Base-by-base conservation (phyloP, 2,329 filamentous ascomycete genomes). In the Bretziella fagacearum region DNA sequence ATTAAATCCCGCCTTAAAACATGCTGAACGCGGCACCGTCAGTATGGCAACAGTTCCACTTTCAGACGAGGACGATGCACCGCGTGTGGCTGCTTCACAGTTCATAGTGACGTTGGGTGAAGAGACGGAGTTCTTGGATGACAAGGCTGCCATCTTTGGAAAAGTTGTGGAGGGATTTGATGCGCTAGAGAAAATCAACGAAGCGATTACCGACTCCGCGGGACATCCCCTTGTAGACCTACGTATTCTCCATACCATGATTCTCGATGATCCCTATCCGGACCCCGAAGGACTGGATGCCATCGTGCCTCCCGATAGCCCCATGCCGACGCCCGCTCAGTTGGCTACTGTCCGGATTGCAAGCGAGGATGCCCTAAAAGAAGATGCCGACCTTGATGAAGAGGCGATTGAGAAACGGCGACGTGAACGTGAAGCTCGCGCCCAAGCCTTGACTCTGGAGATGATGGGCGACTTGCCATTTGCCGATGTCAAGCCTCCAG, bases 391-490 rank as follows among this genome's bases (percentile, higher is more conserved):
- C 23, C 59, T 69, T 3, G 85, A 93, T 54, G 82, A 87, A 54
- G 85, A 87, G 54, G 84, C 80, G 18, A 69, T 73, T 3, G 89
- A 96, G 60, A 83, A 78, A 62, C 65, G 80, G 42, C 78, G 89
- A 44, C 76, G 86, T 52, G 86, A 96, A 60, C 75, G 85, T 23
- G 91, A 98, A 61, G 91, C 91, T 4, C 77, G 87, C 52, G 89
- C 89, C 1, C 91, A 96, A 62, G 91, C 91, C 1, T 66, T 98
- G 56, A 96, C 89, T 1, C 71, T 98, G 41, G 91, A 98, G 65
- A 93, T 98, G 79, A 91, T 98, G 63, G 91, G 91, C 36, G 91
- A 98, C 60, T 67, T 98, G 50, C 91, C 91, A 3, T 98, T 95
- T 62, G 91, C 91, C 50, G 91, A 98, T 63, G 87, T 98, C 55